phyloP scores from a whole-genome alignment of 2,329 filamentous ascomycete species.

The Dothideomycetes sp. region DNA sequence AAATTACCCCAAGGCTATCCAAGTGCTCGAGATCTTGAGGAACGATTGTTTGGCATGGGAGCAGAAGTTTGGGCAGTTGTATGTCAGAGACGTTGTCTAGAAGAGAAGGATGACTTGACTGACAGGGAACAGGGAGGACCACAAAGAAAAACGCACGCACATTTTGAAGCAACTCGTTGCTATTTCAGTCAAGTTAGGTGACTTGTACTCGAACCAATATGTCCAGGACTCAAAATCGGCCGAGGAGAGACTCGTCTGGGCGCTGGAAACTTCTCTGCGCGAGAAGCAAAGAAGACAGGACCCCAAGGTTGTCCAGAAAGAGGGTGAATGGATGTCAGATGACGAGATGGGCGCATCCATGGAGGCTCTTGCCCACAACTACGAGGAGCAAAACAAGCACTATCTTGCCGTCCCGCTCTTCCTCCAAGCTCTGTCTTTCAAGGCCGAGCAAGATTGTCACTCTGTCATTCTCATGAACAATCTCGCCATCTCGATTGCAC shows the following conservation, averaged over 20 bases:
- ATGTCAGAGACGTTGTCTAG: too few species aligned
- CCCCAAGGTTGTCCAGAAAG: conserved; percentile 55
- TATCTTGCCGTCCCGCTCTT: conserved; percentile 80
- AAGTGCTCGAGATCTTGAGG: conserved; percentile 69
- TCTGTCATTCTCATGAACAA: conserved; percentile 82
- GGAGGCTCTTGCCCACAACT: conserved; percentile 63
- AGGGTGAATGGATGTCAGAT: conserved; percentile 61
- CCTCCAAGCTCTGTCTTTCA: conserved; percentile 69
- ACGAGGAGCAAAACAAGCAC: conserved; percentile 63
- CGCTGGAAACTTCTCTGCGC: conserved; percentile 67
- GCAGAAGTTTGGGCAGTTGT: conserved; percentile 34
- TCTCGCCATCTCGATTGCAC: conserved; percentile 62
- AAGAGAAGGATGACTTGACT: too few species aligned
- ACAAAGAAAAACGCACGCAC: conserved; percentile 43
- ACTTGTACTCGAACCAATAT: conserved; percentile 69
- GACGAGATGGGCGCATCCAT: conserved; percentile 58
- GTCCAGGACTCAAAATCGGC: conserved; percentile 65
- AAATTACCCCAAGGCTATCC: conserved; percentile 59
- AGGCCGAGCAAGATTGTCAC: conserved; percentile 59
- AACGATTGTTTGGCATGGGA: conserved; percentile 53
- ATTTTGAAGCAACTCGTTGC: conserved; percentile 65
- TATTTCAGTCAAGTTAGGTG: conserved; percentile 73
- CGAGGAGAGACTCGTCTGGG: conserved; percentile 67
- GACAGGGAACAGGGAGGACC: too few species aligned
- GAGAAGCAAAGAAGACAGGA: conserved; percentile 60